Evolutionary conservation across 129 eudicot genomes (phyloP), one percentile per base, ranked within the genome.

Genomic region (Ambrosia trifida): DNA sequence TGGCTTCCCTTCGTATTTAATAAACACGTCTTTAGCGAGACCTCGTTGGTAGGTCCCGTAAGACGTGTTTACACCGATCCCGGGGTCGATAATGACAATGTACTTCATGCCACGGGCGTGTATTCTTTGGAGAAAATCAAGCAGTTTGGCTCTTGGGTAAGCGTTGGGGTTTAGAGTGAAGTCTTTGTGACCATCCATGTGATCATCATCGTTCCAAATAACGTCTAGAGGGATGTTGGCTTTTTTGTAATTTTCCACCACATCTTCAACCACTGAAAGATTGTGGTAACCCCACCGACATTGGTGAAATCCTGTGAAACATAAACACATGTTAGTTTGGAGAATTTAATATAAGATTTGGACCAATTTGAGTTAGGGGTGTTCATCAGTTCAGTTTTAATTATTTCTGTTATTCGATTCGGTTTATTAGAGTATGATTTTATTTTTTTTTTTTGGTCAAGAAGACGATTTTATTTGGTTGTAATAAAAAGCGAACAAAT

Each of bases 281-380:
- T 90, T 90, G 70, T 81, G 97, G 89, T 94, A 94, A 8, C 97
- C 98, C 97, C 97, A 94, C 80, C 97, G 79, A 70, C 99, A 90
- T 71, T 94, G 97, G 72, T 94, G 99, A 72, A 94, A 94, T n/a
- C 99, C 99, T 94, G 89, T 52, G 43, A 20, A 50, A 72, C 13
- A 74, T 13, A 31, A 31, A 59, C 31, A 57, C 32, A 54, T 54
- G 6, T 18, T 54, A 54, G 9, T 7, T 40, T 40, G 44, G 44
- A 40, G 44, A 40, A 7, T 40, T 40, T 40, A 40, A 7, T 40
- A 4, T 36, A 3, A 36, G 28, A 24, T 24, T 24, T 24, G 28
- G 28, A 24, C 28, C 28, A 24, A 24, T 24, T 24, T 24, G 28
- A 24, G 28, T 24, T 24, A 24, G 28, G 28, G 28, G 28, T 24